Conservation (phyloP, 805 yeast species). For the Wickerhamomyces bisporus region DNA sequence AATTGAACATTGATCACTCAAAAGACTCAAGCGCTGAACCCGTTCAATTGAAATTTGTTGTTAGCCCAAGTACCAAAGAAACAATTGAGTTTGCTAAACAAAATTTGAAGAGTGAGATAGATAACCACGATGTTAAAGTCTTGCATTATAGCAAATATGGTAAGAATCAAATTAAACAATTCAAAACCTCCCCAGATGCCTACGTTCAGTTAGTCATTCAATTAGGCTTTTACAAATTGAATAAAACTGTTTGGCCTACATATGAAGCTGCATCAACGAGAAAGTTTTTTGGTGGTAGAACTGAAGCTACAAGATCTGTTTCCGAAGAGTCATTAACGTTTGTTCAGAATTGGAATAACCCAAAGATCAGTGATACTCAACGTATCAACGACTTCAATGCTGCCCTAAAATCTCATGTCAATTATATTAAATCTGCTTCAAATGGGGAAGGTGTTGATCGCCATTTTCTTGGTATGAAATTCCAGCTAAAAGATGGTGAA, state of each 20-base stretch:
- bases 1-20: slow-evolving; percentile 10
- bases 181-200: slow-evolving; percentile 90
- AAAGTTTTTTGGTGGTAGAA: slow-evolving; percentile 82
- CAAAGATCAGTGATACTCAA: slow-evolving; percentile 38
- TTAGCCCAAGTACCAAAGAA: slow-evolving; percentile 44
- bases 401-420: slow-evolving; percentile 71
- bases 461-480: slow-evolving; percentile 85
- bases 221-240: slow-evolving; percentile 79
- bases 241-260: slow-evolving; percentile 81
- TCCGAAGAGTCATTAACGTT: slow-evolving; percentile 65
- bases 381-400: slow-evolving; percentile 64
- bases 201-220: slow-evolving; percentile 87
- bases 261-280: slow-evolving; percentile 96
- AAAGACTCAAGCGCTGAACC: slow-evolving; percentile 6
- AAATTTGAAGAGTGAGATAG: slow-evolving; percentile 48
- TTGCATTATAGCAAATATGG: slow-evolving; percentile 84
- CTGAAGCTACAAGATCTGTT: slow-evolving; percentile 89
- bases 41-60: slow-evolving; percentile 47
- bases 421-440: slow-evolving; percentile 70
- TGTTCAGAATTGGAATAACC: slow-evolving; percentile 69
- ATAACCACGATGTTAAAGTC: slow-evolving; percentile 67
- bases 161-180: slow-evolving; percentile 75
- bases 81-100: slow-evolving; percentile 52
- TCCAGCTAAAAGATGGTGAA: slow-evolving; percentile 56
- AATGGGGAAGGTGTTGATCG: slow-evolving; percentile 90